Evolutionary conservation across 2,329 filamentous ascomycete genomes (phyloP).

Genomic region (Talaromyces atroroseus): DNA sequence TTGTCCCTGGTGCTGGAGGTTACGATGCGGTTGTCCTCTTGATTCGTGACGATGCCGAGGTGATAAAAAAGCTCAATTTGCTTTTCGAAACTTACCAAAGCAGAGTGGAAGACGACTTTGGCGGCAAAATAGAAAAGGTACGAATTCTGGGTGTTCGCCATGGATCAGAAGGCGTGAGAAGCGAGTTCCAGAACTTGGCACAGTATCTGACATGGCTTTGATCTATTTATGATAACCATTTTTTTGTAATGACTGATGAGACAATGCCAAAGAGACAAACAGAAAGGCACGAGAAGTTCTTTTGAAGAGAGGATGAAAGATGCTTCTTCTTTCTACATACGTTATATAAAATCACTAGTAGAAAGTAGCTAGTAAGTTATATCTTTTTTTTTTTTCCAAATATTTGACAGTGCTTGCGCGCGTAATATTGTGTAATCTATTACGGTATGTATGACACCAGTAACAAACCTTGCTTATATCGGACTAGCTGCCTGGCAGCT

Average conservation of each 20-base stretch:
- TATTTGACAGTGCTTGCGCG: too few relatives aligned
- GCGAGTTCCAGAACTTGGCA: conserved; percentile 28
- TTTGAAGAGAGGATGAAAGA: background rate
- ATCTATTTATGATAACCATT: background rate
- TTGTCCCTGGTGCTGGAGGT: conserved; percentile 89
- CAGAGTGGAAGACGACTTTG: conserved; percentile 38
- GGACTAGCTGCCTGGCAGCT: background rate
- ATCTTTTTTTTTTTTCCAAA: too few relatives aligned
- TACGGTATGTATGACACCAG: background rate
- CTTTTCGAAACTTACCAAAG: conserved; percentile 64
- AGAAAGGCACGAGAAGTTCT: background rate
- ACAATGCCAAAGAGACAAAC: background rate
- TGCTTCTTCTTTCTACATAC: too few relatives aligned
- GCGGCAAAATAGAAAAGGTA: conserved; percentile 42
- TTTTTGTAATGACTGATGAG: background rate
- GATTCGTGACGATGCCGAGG: conserved; percentile 65
- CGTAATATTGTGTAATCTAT: background rate
- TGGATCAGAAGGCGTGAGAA: conserved; percentile 41
- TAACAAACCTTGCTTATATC: background rate
- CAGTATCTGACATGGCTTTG: conserved; percentile 36
- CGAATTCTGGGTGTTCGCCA: conserved; percentile 41
- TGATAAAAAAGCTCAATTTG: conserved; percentile 53
- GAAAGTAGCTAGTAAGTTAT: too few relatives aligned
- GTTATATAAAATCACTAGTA: too few relatives aligned
- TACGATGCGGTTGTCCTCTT: conserved; percentile 84